Base-by-base conservation (phyloP, 2,329 filamentous ascomycete genomes). In the Beauveria rudraprayagi region DNA sequence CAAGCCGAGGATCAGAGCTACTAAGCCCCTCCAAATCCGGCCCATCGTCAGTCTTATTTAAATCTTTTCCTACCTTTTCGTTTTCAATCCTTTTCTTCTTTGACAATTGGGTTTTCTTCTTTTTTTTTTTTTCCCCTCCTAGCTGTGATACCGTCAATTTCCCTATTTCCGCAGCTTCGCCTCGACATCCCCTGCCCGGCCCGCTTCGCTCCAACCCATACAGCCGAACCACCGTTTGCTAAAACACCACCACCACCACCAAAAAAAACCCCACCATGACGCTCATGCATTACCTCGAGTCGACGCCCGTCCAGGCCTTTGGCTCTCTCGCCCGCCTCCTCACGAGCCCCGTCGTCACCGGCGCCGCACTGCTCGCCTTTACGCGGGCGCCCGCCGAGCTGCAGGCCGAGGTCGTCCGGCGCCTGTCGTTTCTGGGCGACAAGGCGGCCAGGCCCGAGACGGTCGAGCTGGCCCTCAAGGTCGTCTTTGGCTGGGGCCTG, bases 291-390 rank as follows among this genome's bases (percentile, higher is more conserved):
- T 34, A 62, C 28, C n/a, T 64, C 37, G 63, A 67, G 19, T 66
- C 65, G 3, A 22, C 58, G 52, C 64, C 64, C 10, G 26, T 64
- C 28, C 60, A 63, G 34, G 63, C 44, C 9, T 43, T 66, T 30
- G 37, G 19, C 26, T 24, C 52, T n/a, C 46, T 61, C 37, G 60
- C 59, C 30, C 41, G 52, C 24, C 43, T 46, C 10, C 40, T 67
- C n/a, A 55, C 62, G 30, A 64, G 62, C 4, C 65, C 65, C 1
- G 40, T 62, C 37, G 26, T 67, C 28, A 65, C 65, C 1, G 65
- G 65, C 26, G 59, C 63, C 7, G 62, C 65, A 1, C 61, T 67
- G 7, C 44, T 65, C 10, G 61, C 63, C 10, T 56, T 67, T 3
- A 17, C 53, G 16, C 57, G 44, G 11, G 57, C 64, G 0, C 64